Evolutionary conservation across 2,329 filamentous ascomycete species (phyloP).

Genomic region (Epichloe typhina): DNA sequence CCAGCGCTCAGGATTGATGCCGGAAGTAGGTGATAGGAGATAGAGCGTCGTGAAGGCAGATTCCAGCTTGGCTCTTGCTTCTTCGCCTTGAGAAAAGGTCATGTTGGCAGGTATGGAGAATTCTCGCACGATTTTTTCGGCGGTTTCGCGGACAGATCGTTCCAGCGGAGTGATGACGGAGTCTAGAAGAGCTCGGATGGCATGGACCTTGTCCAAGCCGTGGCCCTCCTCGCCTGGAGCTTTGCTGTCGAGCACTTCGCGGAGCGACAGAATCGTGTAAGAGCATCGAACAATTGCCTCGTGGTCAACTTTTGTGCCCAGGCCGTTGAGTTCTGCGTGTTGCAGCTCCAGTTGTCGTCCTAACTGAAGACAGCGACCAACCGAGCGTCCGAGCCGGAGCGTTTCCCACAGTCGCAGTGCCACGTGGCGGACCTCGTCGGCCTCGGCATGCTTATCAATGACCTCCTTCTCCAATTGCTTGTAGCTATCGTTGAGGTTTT

Average conservation of each 20-base stretch:
- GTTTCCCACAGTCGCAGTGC: conserved; percentile 72
- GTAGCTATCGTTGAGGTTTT: conserved; percentile 72
- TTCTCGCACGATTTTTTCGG: conserved; percentile 71
- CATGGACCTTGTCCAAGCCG: conserved; percentile 60
- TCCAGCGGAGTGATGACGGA: conserved; percentile 61
- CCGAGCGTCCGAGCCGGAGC: conserved; percentile 60
- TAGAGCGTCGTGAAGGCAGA: conserved; percentile 69
- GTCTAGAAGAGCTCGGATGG: conserved; percentile 56
- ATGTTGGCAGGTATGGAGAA: conserved; percentile 53
- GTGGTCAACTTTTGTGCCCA: conserved; percentile 53
- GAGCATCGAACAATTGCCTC: conserved; percentile 70
- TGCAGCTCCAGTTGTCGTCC: conserved; percentile 82
- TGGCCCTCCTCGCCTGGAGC: conserved; percentile 61
- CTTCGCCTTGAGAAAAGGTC: conserved; percentile 56
- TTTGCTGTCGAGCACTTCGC: conserved; percentile 57
- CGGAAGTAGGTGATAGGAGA: conserved; percentile 57
- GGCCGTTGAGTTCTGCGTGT: conserved; percentile 46
- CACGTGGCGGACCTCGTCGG: conserved; percentile 67
- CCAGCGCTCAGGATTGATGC: conserved; percentile 39
- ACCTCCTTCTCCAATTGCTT: conserved; percentile 77
- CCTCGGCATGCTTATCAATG: conserved; percentile 69
- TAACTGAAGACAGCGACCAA: conserved; percentile 66
- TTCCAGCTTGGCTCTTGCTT: conserved; percentile 58
- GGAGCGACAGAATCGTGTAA: conserved; percentile 62
- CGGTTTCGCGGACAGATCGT: conserved; percentile 54